These are phyloP conservation scores for Tylopilus vinaceipallidus DNA, from an alignment of 768 basidiomycete species.

Conservation along the genomic window DNA sequence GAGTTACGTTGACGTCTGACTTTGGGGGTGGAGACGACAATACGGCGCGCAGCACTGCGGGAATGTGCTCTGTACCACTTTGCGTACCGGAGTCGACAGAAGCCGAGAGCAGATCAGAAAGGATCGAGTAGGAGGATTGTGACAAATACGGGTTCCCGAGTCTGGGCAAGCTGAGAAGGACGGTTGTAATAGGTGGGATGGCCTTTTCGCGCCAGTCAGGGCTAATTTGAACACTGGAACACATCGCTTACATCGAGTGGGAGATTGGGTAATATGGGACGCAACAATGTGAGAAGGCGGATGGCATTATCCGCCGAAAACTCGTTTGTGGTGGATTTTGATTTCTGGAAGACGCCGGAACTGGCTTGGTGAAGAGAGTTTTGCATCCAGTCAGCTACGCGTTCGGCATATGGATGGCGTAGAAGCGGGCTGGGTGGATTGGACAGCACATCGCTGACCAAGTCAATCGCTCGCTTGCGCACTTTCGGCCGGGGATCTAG, in stretches of 20 bases:
- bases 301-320: conserved; percentile 69
- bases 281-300: conserved; percentile 72
- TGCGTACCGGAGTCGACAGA: conserved; percentile 49
- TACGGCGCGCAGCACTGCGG: conserved; percentile 62
- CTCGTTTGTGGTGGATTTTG: conserved; percentile 53
- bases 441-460: conserved; percentile 73
- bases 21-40: conserved; percentile 68
- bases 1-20: conserved; percentile 62
- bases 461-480: conserved; percentile 84
- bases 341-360: conserved; percentile 57
- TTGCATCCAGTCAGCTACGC: conserved; percentile 78
- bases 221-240: conserved; percentile 4
- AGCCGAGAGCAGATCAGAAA: conserved; percentile 74
- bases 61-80: conserved; percentile 51
- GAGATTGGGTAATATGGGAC: conserved; percentile 58
- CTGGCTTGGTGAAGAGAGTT: conserved; percentile 63
- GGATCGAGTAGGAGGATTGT: conserved; percentile 80
- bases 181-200: conserved; percentile 63
- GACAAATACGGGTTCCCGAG: conserved; percentile 88
- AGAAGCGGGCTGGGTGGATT: conserved; percentile 74
- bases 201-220: conserved; percentile 46
- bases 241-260: conserved; percentile 61
- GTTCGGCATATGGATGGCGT: conserved; percentile 82
- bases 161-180: conserved; percentile 80
- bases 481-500: conserved; percentile 93